Percentiles rank a stretch among this genome's conserved stretches.
Evolutionary conservation across 2,329 filamentous ascomycete genomes (phyloP).

Genomic region (Coniochaeta hoffmannii): DNA sequence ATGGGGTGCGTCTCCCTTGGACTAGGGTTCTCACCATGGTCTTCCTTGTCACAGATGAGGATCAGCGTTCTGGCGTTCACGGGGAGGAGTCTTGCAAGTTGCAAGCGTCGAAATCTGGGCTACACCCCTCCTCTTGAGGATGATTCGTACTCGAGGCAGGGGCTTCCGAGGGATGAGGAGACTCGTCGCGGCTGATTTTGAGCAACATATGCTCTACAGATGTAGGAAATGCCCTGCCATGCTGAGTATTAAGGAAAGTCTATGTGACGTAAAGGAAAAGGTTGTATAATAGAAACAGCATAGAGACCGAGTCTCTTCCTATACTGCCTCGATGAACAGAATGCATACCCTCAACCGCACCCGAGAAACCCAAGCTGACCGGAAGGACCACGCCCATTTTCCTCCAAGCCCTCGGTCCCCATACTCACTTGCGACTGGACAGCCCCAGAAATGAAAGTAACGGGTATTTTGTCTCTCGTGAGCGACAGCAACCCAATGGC

Average conservation of each 20-base stretch:
- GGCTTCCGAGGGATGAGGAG: too few species aligned
- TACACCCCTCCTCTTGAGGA: too few species aligned
- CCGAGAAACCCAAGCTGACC: not conserved
- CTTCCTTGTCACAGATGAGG: not conserved
- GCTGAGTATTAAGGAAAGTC: not conserved
- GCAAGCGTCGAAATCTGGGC: too few species aligned
- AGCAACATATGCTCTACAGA: not conserved
- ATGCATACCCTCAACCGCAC: not conserved
- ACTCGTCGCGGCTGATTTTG: too few species aligned
- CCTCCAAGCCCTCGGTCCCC: not conserved
- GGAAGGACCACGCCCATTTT: not conserved
- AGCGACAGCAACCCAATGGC: too few species aligned
- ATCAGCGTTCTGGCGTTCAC: not conserved
- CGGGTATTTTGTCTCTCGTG: too few species aligned
- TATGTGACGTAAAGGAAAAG: not conserved
- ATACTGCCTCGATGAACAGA: not conserved
- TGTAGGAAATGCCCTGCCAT: not conserved
- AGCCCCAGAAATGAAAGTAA: too few species aligned
- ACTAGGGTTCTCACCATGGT: too few species aligned
- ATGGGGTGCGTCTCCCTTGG: too few species aligned
- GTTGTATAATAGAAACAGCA: not conserved
- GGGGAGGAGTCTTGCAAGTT: not conserved
- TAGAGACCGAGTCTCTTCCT: not conserved
- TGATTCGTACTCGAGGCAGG: too few species aligned
- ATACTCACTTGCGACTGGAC: not conserved